Conservation (phyloP, 1,284 basidiomycete species). For the Melampsora larici-populina region DNA sequence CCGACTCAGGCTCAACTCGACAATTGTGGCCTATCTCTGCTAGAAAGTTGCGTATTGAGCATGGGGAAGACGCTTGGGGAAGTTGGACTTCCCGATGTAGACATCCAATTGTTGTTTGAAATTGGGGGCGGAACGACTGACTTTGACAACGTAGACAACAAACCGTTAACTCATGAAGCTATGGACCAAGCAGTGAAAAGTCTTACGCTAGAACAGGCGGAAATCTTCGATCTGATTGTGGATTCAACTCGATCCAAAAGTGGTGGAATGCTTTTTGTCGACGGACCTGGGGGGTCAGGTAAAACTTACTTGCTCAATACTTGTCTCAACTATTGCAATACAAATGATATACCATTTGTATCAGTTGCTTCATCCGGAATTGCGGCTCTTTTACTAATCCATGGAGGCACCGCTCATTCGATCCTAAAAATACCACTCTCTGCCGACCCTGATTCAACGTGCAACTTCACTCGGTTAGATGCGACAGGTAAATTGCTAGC, state of each 20-base stretch:
- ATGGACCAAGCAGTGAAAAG: conserved; percentile 48
- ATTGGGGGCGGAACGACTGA: neutral
- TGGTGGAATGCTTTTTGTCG: conserved; percentile 60
- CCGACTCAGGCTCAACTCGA: neutral
- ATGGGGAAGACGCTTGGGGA: neutral
- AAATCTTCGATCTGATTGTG: conserved; percentile 51
- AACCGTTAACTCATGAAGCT: conserved; percentile 58
- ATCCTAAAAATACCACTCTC: conserved; percentile 57
- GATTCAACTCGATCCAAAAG: conserved; percentile 60
- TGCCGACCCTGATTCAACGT: neutral
- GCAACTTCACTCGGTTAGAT: neutral
- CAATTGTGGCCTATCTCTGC: neutral
- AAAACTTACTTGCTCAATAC: too few species aligned
- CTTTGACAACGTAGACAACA: conserved; percentile 48
- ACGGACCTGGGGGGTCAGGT: too few species aligned
- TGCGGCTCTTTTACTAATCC: conserved; percentile 56
- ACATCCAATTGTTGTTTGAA: conserved; percentile 43
- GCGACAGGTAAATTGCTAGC: neutral
- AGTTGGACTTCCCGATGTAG: neutral
- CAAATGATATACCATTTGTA: conserved; percentile 53
- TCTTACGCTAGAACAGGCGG: too few species aligned
- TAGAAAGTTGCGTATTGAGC: neutral
- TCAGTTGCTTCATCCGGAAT: conserved; percentile 55
- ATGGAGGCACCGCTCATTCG: conserved; percentile 58
- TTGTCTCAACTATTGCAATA: conserved; percentile 51